Conservation (phyloP, 2,329 filamentous ascomycete genomes). For the Chaetomiaceae sp. region DNA sequence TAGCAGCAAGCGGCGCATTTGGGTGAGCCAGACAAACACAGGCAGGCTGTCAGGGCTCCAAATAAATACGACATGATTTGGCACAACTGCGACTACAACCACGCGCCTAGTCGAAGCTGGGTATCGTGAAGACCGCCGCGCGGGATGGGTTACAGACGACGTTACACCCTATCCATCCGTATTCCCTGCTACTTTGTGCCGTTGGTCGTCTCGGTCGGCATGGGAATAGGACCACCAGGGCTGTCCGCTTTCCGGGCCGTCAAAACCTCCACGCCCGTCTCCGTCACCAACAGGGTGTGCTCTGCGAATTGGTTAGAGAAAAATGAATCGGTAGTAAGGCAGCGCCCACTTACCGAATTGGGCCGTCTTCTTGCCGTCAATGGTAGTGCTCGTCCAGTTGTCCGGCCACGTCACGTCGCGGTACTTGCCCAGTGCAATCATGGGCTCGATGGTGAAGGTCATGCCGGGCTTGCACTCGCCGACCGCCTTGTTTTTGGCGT, state of each 20-base stretch:
- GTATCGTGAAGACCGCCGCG: slow-evolving; percentile 2
- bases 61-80: too few species aligned
- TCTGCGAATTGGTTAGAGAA: slow-evolving; percentile 39
- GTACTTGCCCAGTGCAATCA: slow-evolving; percentile 90
- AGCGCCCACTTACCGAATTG: slow-evolving; percentile 67
- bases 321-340: neutral
- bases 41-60: too few species aligned
- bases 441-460: slow-evolving; percentile 98
- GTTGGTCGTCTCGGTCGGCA: slow-evolving; percentile 32
- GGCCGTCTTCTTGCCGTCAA: slow-evolving; percentile 81
- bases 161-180: too few species aligned
- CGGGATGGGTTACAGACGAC: neutral
- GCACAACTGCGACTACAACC: too few species aligned
- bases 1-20: too few species aligned
- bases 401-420: slow-evolving; percentile 96
- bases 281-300: slow-evolving; percentile 78
- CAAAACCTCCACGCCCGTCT: slow-evolving; percentile 75
- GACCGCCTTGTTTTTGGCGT: slow-evolving; percentile 96
- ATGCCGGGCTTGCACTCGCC: slow-evolving; percentile 91
- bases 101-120: neutral
- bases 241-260: slow-evolving; percentile 68
- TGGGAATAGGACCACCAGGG: slow-evolving; percentile 66
- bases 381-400: slow-evolving; percentile 94
- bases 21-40: too few species aligned
- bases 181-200: slow-evolving; percentile 8